Evolutionary conservation across 2,329 filamentous ascomycete species (phyloP).

Genomic region (Penicillium frequentans): DNA sequence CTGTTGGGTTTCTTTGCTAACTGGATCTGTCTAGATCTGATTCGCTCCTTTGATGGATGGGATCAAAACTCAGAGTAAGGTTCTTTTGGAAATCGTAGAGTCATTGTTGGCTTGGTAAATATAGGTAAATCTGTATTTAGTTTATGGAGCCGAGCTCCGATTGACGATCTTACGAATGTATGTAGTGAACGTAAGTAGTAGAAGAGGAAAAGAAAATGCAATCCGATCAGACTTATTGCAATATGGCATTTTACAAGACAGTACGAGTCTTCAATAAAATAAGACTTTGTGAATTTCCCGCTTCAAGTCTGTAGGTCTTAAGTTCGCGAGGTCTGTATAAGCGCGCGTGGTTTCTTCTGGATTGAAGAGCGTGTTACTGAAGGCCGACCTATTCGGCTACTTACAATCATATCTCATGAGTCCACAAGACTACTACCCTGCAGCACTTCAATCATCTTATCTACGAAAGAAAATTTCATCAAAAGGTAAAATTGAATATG

Average conservation of each 20-base stretch:
- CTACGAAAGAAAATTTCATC: not conserved
- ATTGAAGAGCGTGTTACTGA: too few species aligned
- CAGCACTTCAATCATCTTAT: not conserved
- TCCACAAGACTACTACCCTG: too few species aligned
- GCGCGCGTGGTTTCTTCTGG: too few species aligned
- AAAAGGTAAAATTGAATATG: not conserved
- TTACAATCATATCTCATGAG: too few species aligned
- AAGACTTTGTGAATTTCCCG: not conserved
- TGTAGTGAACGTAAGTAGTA: not conserved
- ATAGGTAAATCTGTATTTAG: not conserved
- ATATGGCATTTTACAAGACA: not conserved
- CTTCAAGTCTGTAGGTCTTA: too few species aligned
- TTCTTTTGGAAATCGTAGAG: not conserved
- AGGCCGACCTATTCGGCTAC: too few species aligned
- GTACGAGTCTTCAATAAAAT: not conserved
- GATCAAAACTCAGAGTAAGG: conserved; percentile 4
- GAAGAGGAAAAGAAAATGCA: not conserved
- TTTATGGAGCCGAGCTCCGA: not conserved
- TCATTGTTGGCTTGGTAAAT: not conserved
- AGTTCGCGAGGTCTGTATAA: too few species aligned
- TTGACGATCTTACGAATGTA: not conserved
- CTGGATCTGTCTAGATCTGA: conserved; percentile 25
- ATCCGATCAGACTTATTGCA: too few species aligned
- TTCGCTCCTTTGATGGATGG: conserved; percentile 34
- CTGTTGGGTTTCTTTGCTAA: not conserved